Evolutionary conservation across 2,329 filamentous ascomycete species (phyloP), one percentile per base, ranked within the genome.

Genomic region (Fusarium austroafricanum): DNA sequence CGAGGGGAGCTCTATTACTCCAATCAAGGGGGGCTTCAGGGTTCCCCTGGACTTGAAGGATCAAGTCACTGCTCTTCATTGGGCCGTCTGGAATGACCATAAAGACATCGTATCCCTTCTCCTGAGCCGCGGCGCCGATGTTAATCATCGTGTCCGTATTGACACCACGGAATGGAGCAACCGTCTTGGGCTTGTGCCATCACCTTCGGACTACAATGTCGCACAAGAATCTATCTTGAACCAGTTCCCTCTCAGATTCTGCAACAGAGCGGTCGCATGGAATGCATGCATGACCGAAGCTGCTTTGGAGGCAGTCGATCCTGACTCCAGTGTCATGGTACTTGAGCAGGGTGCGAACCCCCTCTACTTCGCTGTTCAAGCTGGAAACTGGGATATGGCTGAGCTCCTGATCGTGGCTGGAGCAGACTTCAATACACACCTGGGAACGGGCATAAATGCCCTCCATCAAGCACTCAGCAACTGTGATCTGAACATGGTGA

Each of bases 41-140:
- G 1, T 5, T 6, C 33, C 58, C 11, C 6, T 67, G 4, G 2
- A 68, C 2, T 20, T 64, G 2, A n/a, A 10, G 3, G 42, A 45
- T 8, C 40, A 67, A 38, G 45, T 29, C 2, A 68, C 53, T 3
- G n/a, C 63, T 14, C 17, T 65, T 6, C 64, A 67, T 20, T 60
- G 53, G 63, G 44, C 58, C 3, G 37, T 45, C 2, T 49, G 18
- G 11, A 11, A 44, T 2, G 49, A 58, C 2, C 23, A 44, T 17
- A 20, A 5, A 5, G 28, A 67, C 2, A 29, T 67, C 5, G 37
- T 50, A 4, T 11, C 10, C 2, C 9, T 49, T 2, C 45, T 67
- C 2, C 42, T 67, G 4, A 2, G 43, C 2, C 40, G 29, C 4
- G 45, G 45, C 2, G 53, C 40, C 1, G 15, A 52, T 9, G 12